Conservation (phyloP, 2,329 filamentous ascomycete species). For the Alternaria panax region DNA sequence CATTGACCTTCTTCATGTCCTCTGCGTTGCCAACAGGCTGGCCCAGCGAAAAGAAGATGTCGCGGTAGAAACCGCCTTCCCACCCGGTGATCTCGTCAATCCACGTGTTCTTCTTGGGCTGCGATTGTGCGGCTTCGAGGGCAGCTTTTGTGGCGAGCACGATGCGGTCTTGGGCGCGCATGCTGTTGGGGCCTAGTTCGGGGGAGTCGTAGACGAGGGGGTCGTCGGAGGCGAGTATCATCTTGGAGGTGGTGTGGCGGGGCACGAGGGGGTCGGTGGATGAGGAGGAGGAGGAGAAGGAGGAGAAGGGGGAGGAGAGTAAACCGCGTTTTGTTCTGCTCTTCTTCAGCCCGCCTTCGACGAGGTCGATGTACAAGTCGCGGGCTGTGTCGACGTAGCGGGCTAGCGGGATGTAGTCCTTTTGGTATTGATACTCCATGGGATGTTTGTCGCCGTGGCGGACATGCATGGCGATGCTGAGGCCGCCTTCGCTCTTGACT, state of each 20-base stretch:
- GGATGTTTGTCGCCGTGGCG: slow-evolving; percentile 82
- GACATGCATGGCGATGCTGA: slow-evolving; percentile 76
- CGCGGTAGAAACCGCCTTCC: slow-evolving; percentile 86
- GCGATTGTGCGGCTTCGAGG: slow-evolving; percentile 49
- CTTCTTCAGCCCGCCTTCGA: slow-evolving; percentile 25
- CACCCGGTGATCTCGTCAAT: slow-evolving; percentile 81
- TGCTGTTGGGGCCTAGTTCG: slow-evolving; percentile 63
- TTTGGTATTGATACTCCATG: slow-evolving; percentile 76
- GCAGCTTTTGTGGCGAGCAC: slow-evolving; percentile 71
- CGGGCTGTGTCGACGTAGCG: slow-evolving; percentile 69
- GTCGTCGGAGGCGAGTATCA: slow-evolving; percentile 82
- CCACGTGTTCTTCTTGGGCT: slow-evolving; percentile 58
- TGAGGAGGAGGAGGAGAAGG: no score
- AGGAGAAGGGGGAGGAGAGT: slow-evolving; percentile 20
- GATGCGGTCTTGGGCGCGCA: slow-evolving; percentile 77
- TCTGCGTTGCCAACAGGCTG: slow-evolving; percentile 41
- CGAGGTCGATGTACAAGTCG: slow-evolving; percentile 60
- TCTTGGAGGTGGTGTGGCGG: slow-evolving; percentile 45
- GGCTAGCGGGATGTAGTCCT: slow-evolving; percentile 78
- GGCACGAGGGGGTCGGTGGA: slow-evolving; percentile 24
- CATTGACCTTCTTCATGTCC: slow-evolving; percentile 31
- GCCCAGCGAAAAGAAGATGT: slow-evolving; percentile 83
- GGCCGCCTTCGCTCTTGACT: slow-evolving; percentile 57
- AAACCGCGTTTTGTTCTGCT: slow-evolving; percentile 1
- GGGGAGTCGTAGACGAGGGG: slow-evolving; percentile 73